A percentile compares a stretch with the other conserved stretches of the same genome.
Evolutionary conservation across 176 grass and related monocot genomes (phyloP).

Genomic region (Tillandsia fasciculata): DNA sequence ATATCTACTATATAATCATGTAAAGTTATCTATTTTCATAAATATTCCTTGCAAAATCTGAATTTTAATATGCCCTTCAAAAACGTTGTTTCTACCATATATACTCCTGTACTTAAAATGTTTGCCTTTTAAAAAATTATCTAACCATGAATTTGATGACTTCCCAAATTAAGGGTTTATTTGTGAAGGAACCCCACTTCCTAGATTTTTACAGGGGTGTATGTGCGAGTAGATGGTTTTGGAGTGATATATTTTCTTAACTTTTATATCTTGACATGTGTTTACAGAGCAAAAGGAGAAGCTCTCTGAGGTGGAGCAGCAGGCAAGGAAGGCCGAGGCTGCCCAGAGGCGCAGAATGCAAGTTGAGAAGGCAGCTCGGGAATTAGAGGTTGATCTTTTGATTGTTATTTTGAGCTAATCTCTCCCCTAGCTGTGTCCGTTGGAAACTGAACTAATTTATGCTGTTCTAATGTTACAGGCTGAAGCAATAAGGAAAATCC

Average conservation of each 20-base stretch:
- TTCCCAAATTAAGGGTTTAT: no score
- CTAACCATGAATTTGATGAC: no score
- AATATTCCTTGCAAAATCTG: no score
- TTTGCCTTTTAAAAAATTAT: no score
- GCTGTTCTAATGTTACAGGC: slow-evolving; percentile 24
- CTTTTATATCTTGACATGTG: slow-evolving; percentile 14
- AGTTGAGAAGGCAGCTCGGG: slow-evolving; percentile 84
- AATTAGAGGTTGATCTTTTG: slow-evolving; percentile 56
- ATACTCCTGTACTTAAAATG: no score
- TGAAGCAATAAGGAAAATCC: slow-evolving; percentile 69
- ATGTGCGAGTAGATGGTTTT: no score
- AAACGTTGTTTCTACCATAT: no score
- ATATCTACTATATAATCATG: no score
- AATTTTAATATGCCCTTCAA: no score
- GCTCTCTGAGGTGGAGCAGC: slow-evolving; percentile 67
- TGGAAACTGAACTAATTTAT: neutral
- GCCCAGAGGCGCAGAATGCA: slow-evolving; percentile 98
- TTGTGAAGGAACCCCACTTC: no score
- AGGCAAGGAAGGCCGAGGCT: slow-evolving; percentile 76
- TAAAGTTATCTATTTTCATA: no score
- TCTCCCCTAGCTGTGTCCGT: neutral
- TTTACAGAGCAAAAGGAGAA: slow-evolving; percentile 78
- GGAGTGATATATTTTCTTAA: slow-evolving; percentile 10
- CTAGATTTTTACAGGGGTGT: no score
- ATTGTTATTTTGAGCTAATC: neutral